Evolutionary conservation across 73 alveolate species (phyloP).

Genomic region (Tetrahymena malaccensis): DNA sequence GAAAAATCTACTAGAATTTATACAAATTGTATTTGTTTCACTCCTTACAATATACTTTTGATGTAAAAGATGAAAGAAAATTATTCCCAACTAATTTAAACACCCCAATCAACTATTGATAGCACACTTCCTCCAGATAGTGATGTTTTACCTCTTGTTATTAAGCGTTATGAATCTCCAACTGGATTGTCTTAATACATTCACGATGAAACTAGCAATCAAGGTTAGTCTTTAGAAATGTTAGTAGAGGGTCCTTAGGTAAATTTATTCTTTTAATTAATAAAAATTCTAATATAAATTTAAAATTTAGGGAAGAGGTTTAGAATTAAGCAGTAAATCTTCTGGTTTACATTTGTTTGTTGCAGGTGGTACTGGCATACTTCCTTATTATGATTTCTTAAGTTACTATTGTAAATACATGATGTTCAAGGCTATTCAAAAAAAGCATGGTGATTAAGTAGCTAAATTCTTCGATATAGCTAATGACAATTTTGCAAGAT

Average conservation of each 20-base stretch:
- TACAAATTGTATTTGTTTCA: not conserved
- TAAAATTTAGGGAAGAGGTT: slow-evolving; percentile 20
- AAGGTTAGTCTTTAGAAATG: not conserved
- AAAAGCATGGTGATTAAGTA: not conserved
- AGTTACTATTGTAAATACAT: not conserved
- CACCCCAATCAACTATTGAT: not conserved
- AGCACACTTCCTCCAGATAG: not conserved
- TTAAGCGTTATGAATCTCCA: not conserved
- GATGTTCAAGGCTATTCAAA: not conserved
- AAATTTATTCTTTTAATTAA: not conserved
- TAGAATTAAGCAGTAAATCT: slow-evolving; percentile 3
- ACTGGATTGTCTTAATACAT: not conserved
- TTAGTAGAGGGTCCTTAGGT: not conserved
- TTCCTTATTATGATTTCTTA: slow-evolving; percentile 30
- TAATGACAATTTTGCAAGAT: not conserved
- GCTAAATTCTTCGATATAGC: not conserved
- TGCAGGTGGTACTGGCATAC: slow-evolving; percentile 35
- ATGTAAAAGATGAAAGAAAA: not conserved
- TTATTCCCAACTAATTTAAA: not conserved
- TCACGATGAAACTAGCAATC: not conserved
- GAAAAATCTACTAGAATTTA: not conserved
- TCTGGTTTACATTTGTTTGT: not conserved
- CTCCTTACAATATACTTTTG: not conserved
- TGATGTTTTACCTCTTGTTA: not conserved
- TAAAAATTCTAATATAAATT: not conserved